A percentile compares a stretch with the other conserved stretches of the same genome.
These are phyloP conservation scores for Sarocladium oryzae DNA, from an alignment of 2,329 filamentous ascomycete species.

Conservation along the genomic window DNA sequence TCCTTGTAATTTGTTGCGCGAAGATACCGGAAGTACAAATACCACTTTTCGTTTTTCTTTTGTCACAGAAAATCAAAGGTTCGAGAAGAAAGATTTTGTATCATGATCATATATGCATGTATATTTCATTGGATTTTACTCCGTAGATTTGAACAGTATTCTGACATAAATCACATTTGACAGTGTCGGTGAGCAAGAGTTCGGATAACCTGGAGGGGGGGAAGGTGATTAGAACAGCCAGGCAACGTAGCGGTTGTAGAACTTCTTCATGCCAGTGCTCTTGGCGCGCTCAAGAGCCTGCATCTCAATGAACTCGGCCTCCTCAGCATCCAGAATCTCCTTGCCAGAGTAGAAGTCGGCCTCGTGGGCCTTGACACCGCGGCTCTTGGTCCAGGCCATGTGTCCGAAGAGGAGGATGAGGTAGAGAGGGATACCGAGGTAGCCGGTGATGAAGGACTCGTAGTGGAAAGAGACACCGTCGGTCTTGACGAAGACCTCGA, in stretches of 20 bases:
- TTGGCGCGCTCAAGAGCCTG: slow-evolving; percentile 22
- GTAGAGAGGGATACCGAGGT: slow-evolving; percentile 71
- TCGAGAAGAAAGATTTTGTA: background rate
- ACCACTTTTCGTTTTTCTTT: no score
- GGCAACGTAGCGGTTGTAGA: slow-evolving; percentile 31
- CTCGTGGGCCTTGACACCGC: slow-evolving; percentile 48
- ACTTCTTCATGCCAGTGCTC: slow-evolving; percentile 22
- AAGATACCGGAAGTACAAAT: background rate
- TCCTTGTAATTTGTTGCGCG: background rate
- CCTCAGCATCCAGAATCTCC: slow-evolving; percentile 65
- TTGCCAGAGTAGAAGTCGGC: slow-evolving; percentile 69
- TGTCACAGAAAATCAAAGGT: no score
- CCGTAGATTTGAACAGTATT: no score
- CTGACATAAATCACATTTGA: no score
- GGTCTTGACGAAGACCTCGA: slow-evolving; percentile 51
- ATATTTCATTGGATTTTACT: background rate
- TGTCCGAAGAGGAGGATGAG: slow-evolving; percentile 62
- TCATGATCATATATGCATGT: background rate
- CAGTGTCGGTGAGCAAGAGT: background rate
- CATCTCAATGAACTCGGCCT: slow-evolving; percentile 57
- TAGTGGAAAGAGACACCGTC: slow-evolving; percentile 54
- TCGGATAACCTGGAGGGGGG: background rate
- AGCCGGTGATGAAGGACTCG: slow-evolving; percentile 72
- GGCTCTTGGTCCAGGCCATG: slow-evolving; percentile 50
- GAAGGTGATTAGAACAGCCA: slow-evolving; percentile 28